Percentiles rank a stretch among this genome's conserved stretches.
Conservation (phyloP, 1,284 basidiomycete genomes). For the Cutaneotrichosporon cavernicola region DNA sequence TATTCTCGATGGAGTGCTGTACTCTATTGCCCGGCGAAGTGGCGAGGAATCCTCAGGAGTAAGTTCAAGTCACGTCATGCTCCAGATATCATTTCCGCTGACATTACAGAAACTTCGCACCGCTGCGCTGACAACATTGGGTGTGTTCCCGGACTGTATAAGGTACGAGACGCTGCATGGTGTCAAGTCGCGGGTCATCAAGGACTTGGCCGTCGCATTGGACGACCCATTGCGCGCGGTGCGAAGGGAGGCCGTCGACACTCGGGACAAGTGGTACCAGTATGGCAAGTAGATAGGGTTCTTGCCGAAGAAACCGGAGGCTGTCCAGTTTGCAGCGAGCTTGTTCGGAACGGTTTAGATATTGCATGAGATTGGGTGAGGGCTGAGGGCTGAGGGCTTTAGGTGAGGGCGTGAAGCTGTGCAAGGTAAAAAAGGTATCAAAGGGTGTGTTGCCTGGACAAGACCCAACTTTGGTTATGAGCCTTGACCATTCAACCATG, state of each 20-base stretch:
- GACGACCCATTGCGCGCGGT: constrained; percentile 83
- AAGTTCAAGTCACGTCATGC: constrained; percentile 15
- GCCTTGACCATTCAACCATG: too few relatives aligned
- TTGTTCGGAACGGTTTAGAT: background rate
- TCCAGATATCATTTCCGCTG: background rate
- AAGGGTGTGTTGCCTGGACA: too few relatives aligned
- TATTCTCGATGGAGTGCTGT: constrained; percentile 69
- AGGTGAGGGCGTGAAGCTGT: background rate
- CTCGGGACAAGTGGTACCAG: constrained; percentile 59
- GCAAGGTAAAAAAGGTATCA: too few relatives aligned
- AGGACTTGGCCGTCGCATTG: constrained; percentile 68
- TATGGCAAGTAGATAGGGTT: background rate
- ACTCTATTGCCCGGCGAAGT: constrained; percentile 54
- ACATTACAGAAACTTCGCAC: constrained; percentile 59
- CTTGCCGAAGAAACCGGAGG: too few relatives aligned
- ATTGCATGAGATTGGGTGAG: background rate
- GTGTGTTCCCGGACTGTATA: constrained; percentile 68
- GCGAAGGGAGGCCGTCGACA: constrained; percentile 80
- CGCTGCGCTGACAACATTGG: constrained; percentile 72
- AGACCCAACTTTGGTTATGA: too few relatives aligned
- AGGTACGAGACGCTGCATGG: constrained; percentile 76
- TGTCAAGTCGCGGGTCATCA: constrained; percentile 68
- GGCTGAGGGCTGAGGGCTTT: background rate
- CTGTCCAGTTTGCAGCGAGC: too few relatives aligned
- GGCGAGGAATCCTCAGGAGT: constrained; percentile 38